Evolutionary conservation across 2,329 filamentous ascomycete genomes (phyloP).

Genomic region (Apiospora koreana): DNA sequence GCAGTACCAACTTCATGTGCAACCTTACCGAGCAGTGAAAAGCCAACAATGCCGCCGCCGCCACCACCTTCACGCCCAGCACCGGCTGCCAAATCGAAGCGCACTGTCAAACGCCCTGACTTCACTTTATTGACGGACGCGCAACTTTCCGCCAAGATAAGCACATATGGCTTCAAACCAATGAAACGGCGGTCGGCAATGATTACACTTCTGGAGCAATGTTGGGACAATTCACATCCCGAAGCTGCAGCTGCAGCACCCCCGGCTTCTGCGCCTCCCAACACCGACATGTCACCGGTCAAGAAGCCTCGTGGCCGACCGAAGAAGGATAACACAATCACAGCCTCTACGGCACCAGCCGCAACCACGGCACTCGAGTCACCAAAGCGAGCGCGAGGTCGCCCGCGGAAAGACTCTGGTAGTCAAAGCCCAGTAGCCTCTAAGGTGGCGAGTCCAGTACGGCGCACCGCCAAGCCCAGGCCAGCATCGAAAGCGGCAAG

Average conservation of each 20-base stretch:
- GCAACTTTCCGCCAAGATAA: constrained; percentile 63
- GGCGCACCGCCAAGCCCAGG: constrained; percentile 20
- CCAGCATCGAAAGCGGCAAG: constrained; percentile 35
- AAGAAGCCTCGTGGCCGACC: constrained; percentile 17
- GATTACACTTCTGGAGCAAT: constrained; percentile 69
- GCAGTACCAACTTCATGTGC: constrained; percentile 10
- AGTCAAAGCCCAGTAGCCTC: constrained; percentile 14
- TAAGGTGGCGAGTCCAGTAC: constrained; percentile 10
- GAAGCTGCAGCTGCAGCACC: too few relatives aligned
- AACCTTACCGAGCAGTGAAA: constrained; percentile 1
- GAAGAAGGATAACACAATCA: constrained; percentile 18
- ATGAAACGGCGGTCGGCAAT: constrained; percentile 68
- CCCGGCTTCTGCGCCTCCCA: not conserved
- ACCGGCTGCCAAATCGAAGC: constrained; percentile 16
- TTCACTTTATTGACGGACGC: constrained; percentile 63
- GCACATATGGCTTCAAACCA: constrained; percentile 71
- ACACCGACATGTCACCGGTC: not conserved
- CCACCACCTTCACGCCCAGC: constrained; percentile 8
- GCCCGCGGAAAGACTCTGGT: constrained; percentile 39
- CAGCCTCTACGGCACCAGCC: not conserved
- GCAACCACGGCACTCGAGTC: not conserved
- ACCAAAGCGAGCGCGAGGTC: constrained; percentile 35
- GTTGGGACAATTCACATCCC: constrained; percentile 52
- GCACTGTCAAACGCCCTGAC: constrained; percentile 56
- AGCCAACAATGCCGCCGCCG: not conserved